Evolutionary conservation across 805 yeast species (phyloP).

Genomic region (Candida dajiaensis): DNA sequence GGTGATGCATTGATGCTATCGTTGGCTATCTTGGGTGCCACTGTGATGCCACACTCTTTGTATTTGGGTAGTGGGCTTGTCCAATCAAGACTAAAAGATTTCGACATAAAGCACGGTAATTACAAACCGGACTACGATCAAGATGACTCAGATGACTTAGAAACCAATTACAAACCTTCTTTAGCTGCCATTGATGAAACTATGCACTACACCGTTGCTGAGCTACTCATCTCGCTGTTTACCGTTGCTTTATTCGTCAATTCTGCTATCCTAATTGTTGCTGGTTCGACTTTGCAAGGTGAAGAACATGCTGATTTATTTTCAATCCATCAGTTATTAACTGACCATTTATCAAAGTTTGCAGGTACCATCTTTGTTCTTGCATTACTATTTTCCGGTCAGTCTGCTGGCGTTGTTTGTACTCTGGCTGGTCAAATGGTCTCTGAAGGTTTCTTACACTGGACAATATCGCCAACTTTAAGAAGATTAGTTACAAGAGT

Average conservation of each 20-base stretch:
- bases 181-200: slow-evolving; percentile 77
- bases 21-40: slow-evolving; percentile 87
- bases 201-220: slow-evolving; percentile 76
- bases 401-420: slow-evolving; percentile 93
- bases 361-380: slow-evolving; percentile 84
- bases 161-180: slow-evolving; percentile 63
- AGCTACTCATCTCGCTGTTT: slow-evolving; percentile 73
- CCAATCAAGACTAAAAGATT: slow-evolving; percentile 77
- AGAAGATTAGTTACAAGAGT: slow-evolving; percentile 78
- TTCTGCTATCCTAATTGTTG: slow-evolving; percentile 81
- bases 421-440: slow-evolving; percentile 94
- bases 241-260: slow-evolving; percentile 90
- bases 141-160: slow-evolving; percentile 25
- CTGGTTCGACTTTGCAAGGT: slow-evolving; percentile 77
- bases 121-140: slow-evolving; percentile 31
- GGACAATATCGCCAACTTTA: slow-evolving; percentile 76
- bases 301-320: slow-evolving; percentile 59
- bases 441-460: slow-evolving; percentile 80
- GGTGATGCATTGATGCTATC: slow-evolving; percentile 71
- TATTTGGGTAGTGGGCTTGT: slow-evolving; percentile 87
- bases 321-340: slow-evolving; percentile 66
- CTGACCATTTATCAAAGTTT: slow-evolving; percentile 54
- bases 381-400: slow-evolving; percentile 81
- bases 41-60: slow-evolving; percentile 92
- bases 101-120: slow-evolving; percentile 62